These are phyloP conservation scores for Salix brachista DNA, from an alignment of 345 rosid species.

Conservation along the genomic window DNA sequence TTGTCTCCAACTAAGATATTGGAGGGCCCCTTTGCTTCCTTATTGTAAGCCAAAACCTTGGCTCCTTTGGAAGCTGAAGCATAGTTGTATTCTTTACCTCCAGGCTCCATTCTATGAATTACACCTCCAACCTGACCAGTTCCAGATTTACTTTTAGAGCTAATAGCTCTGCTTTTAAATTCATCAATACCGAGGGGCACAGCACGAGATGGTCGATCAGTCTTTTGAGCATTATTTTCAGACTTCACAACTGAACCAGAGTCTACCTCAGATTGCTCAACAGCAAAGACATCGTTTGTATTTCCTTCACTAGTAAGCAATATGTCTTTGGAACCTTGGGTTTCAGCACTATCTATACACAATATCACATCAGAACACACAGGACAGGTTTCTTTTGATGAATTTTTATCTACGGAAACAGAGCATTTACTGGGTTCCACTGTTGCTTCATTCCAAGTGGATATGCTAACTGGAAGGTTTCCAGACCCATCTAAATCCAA, in stretches of 20 bases:
- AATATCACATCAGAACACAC: slow-evolving; percentile 18
- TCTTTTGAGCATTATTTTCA: slow-evolving; percentile 32
- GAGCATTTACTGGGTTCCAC: slow-evolving; percentile 7
- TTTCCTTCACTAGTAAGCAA: slow-evolving; percentile 23
- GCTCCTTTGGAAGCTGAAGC: slow-evolving; percentile 92
- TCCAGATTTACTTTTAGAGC: slow-evolving; percentile 55
- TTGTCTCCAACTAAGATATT: slow-evolving; percentile 71
- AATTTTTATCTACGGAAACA: slow-evolving; percentile 25
- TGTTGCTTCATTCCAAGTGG: slow-evolving; percentile 31
- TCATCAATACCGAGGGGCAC: slow-evolving; percentile 81
- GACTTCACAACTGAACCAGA: slow-evolving; percentile 24
- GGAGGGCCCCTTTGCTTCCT: slow-evolving; percentile 91
- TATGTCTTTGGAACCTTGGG: slow-evolving; percentile 14
- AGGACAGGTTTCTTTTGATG: slow-evolving; percentile 21
- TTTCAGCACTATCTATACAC: slow-evolving; percentile 21
- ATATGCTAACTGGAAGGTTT: slow-evolving; percentile 26
- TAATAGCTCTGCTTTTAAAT: slow-evolving; percentile 78
- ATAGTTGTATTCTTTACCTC: slow-evolving; percentile 81
- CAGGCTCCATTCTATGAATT: slow-evolving; percentile 81
- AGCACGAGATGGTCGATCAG: slow-evolving; percentile 47
- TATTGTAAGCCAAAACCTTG: slow-evolving; percentile 73
- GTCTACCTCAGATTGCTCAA: slow-evolving; percentile 23
- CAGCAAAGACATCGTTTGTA: slow-evolving; percentile 13
- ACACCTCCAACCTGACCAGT: slow-evolving; percentile 61
- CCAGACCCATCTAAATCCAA: slow-evolving; percentile 45